Evolutionary conservation across 108 stramenopile genomes (phyloP).

Genomic region (Nitzschia sp.): DNA sequence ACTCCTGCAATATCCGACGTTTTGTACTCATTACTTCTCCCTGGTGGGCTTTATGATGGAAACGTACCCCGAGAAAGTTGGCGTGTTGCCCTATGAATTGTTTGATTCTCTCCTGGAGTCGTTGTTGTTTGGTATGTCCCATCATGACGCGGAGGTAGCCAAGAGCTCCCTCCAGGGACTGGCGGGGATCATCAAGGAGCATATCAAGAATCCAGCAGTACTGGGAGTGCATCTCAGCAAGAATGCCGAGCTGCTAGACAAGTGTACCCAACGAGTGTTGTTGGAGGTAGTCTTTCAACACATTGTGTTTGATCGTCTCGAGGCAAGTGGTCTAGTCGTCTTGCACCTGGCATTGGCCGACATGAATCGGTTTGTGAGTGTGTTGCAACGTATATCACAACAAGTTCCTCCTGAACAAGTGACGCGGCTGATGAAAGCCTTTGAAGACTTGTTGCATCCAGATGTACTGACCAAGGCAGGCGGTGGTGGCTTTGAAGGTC

Average conservation of each 20-base stretch:
- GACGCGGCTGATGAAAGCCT: constrained; percentile 54
- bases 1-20: constrained; percentile 73
- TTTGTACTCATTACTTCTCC: constrained; percentile 75
- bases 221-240: constrained; percentile 30
- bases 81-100: constrained; percentile 68
- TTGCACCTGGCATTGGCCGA: constrained; percentile 68
- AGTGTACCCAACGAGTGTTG: constrained; percentile 60
- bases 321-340: constrained; percentile 63
- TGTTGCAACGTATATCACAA: constrained; percentile 57
- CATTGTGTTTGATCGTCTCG: constrained; percentile 77
- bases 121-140: constrained; percentile 81
- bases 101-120: constrained; percentile 80
- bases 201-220: constrained; percentile 44
- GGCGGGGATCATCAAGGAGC: constrained; percentile 64
- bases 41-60: constrained; percentile 85
- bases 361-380: constrained; percentile 52
- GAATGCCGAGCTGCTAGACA: constrained; percentile 44
- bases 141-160: constrained; percentile 66
- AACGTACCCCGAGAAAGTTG: constrained; percentile 81
- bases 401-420: constrained; percentile 57
- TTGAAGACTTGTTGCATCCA: constrained; percentile 61
- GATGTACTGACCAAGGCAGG: constrained; percentile 61
- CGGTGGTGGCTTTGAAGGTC: constrained; percentile 61
- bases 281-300: constrained; percentile 76
- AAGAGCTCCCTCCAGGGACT: constrained; percentile 76